These are phyloP conservation scores for Aspergillus fumigatiaffinis DNA, from an alignment of 2,329 filamentous ascomycete species.

Conservation along the genomic window DNA sequence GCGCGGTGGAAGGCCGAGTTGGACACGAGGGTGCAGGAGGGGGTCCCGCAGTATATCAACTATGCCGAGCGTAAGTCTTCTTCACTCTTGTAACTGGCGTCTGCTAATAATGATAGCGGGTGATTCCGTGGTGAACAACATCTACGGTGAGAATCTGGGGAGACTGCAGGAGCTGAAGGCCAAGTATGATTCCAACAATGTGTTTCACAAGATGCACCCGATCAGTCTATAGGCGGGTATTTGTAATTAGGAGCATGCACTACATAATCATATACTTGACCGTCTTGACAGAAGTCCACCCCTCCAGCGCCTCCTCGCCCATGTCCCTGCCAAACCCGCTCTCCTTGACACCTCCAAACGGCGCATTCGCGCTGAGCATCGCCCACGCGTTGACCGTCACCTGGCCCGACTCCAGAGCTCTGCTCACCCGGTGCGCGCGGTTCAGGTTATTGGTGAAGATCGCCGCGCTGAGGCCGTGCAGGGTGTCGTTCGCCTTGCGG, in stretches of 20 bases:
- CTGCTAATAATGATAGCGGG: conserved; percentile 23
- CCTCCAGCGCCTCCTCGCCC: conserved; percentile 24
- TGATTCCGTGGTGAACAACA: conserved; percentile 31
- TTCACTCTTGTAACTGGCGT: background rate
- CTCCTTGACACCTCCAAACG: conserved; percentile 26
- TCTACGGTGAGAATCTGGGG: conserved; percentile 44
- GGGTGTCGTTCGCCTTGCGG: conserved; percentile 52
- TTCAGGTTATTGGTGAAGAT: conserved; percentile 25
- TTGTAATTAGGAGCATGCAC: background rate
- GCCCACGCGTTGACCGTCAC: conserved; percentile 26
- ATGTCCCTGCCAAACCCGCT: conserved; percentile 27
- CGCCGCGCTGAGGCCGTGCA: conserved; percentile 23
- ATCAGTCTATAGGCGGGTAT: conserved; percentile 12
- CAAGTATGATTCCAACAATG: conserved; percentile 44
- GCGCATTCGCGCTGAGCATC: conserved; percentile 22
- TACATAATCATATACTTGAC: conserved; percentile 10
- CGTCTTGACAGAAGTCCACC: conserved; percentile 21
- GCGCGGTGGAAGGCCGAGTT: conserved; percentile 22
- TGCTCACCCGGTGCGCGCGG: conserved; percentile 21
- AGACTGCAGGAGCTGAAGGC: conserved; percentile 43
- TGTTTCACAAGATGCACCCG: conserved; percentile 45
- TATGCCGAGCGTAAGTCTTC: conserved; percentile 30
- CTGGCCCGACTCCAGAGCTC: conserved; percentile 20
- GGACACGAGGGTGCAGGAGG: conserved; percentile 12
- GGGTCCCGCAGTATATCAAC: conserved; percentile 35